Evolutionary conservation across 352 stramenopile genomes (phyloP).

Genomic region (Pythium guiyangense): DNA sequence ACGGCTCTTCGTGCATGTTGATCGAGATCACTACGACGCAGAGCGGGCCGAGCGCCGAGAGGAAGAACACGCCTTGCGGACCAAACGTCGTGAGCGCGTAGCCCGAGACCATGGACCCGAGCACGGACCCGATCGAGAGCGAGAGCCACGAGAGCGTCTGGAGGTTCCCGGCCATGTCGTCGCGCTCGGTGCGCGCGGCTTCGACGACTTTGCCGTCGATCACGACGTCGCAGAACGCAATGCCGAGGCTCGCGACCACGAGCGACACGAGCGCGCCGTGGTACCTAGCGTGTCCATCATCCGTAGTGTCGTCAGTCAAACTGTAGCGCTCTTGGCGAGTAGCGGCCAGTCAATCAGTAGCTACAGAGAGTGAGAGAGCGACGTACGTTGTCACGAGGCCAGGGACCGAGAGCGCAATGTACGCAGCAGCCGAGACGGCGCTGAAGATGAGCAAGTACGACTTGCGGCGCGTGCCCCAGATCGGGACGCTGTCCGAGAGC

Average conservation of each 20-base stretch:
- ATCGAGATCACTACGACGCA: conserved; percentile 63
- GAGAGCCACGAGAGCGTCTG: conserved; percentile 80
- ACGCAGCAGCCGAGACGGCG: conserved; percentile 45
- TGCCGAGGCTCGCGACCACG: conserved; percentile 71
- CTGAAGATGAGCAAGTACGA: conserved; percentile 78
- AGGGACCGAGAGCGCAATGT: conserved; percentile 55
- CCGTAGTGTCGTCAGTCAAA: not conserved
- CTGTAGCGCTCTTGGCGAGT: too few relatives aligned
- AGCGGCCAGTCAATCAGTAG: not conserved
- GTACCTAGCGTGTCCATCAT: conserved; percentile 18
- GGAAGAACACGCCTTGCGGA: conserved; percentile 63
- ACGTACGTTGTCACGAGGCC: conserved; percentile 48
- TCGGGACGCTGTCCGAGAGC: conserved; percentile 68
- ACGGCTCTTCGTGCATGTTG: conserved; percentile 49
- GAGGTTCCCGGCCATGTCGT: conserved; percentile 72
- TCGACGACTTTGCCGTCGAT: conserved; percentile 80
- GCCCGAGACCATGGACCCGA: conserved; percentile 66
- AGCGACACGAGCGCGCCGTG: conserved; percentile 48
- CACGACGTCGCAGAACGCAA: conserved; percentile 79
- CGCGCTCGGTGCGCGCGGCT: conserved; percentile 55
- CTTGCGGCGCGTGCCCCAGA: conserved; percentile 73
- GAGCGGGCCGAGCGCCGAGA: conserved; percentile 65
- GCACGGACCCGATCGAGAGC: conserved; percentile 61
- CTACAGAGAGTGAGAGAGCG: too few relatives aligned
- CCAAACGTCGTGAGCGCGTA: conserved; percentile 54